Percentiles rank a stretch among this genome's conserved stretches.
Conservation (phyloP, 305 asterid genomes). For the Caryopteris hybrid region DNA sequence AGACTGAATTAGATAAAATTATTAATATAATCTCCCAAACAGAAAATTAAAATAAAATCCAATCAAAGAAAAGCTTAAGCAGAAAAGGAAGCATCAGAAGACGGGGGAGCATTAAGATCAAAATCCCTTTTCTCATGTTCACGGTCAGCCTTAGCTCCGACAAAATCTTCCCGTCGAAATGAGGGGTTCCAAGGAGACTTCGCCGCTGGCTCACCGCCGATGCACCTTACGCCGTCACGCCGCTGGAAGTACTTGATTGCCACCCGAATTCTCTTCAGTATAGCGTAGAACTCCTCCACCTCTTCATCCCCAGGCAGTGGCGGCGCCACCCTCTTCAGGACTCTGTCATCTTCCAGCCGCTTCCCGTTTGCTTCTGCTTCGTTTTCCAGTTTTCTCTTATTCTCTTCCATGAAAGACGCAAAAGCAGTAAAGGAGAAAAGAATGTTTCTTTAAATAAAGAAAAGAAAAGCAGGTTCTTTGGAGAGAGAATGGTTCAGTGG, state of each 20-base stretch:
- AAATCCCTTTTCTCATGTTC: conserved; percentile 1
- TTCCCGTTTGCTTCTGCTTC: conserved; percentile 17
- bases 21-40: no score
- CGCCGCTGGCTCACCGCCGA: conserved; percentile 12
- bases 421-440: neutral
- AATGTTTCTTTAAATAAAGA: no score
- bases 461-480: neutral
- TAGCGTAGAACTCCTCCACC: conserved; percentile 61
- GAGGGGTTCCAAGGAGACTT: conserved; percentile 31
- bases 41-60: no score
- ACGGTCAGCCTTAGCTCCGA: conserved; percentile 11
- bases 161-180: conserved; percentile 36
- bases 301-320: conserved; percentile 40
- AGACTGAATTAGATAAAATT: no score
- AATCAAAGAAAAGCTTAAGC: neutral
- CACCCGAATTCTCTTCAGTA: conserved; percentile 40
- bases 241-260: conserved; percentile 47
- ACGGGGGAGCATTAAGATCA: conserved; percentile 52
- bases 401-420: conserved; percentile 20
- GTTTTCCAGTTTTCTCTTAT: conserved; percentile 41
- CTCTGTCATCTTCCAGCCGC: conserved; percentile 5
- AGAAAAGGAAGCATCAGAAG: conserved; percentile 16
- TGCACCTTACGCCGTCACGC: conserved; percentile 31
- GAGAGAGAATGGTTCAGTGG: no score
- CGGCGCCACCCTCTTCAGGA: conserved; percentile 12